Evolutionary conservation across 805 yeast genomes (phyloP).

Genomic region (Sporopachydermia quercuum): DNA sequence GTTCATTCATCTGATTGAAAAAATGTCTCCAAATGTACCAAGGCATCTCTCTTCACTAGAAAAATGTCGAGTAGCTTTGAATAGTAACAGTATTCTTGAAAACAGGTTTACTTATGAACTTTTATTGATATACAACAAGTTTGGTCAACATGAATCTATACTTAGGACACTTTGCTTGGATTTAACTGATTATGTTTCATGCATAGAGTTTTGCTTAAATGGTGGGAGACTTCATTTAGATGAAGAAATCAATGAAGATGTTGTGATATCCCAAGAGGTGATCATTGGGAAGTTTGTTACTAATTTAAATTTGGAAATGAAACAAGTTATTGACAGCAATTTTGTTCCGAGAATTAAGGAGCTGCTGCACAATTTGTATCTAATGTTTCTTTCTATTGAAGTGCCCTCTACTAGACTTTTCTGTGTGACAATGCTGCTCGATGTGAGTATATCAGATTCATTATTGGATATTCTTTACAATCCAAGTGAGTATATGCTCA

Average conservation of each 20-base stretch:
- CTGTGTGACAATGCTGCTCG: not conserved
- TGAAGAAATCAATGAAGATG: not conserved
- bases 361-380: not conserved
- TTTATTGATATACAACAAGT: constrained; percentile 16
- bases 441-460: not conserved
- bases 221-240: constrained; percentile 10
- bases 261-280: constrained; percentile 30
- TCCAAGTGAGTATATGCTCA: not conserved
- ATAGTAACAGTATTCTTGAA: not conserved
- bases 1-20: not conserved
- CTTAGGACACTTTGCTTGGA: constrained; percentile 17
- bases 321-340: not conserved
- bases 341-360: not conserved
- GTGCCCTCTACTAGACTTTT: not conserved
- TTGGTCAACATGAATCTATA: constrained; percentile 19
- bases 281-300: constrained; percentile 2
- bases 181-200: constrained; percentile 19
- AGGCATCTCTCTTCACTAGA: not conserved
- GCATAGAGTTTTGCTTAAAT: constrained; percentile 18
- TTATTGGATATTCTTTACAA: not conserved
- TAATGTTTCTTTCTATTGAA: not conserved
- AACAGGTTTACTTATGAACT: constrained; percentile 13
- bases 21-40: not conserved
- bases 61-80: not conserved
- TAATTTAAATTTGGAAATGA: not conserved